Evolutionary conservation across 2,329 filamentous ascomycete species (phyloP), one percentile per base, ranked within the genome.

Genomic region (Colletotrichum sublineola): DNA sequence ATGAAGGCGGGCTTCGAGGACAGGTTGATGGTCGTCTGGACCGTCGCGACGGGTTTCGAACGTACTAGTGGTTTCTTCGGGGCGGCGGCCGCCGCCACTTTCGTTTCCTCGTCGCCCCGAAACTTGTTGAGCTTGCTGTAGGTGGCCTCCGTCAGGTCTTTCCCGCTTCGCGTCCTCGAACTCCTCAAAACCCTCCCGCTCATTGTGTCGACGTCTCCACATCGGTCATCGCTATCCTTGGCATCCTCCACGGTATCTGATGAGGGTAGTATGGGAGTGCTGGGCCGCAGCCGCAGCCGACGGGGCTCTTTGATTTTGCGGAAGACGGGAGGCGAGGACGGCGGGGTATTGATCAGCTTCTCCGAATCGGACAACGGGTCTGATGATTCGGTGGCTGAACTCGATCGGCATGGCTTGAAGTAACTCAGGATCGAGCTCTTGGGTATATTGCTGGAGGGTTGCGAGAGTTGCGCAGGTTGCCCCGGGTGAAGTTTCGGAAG

Each of bases 1-100:
- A 82, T 80, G 71, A 85, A 85, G 1, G 83, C 77, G 3, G 83
- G 81, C 36, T 82, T 79, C 1, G 80, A 78, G 0, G 84, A 84
- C 2, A 86, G 77, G 44, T 85, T 85, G n/a, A 85, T 78, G 1
- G 83, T 85, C 1, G 82, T 85, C 63, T 86, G 84, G 0, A 85
- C 68, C 20, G 76, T 74, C 1, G 79, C 67, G 1, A 74, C 57
- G 9, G 73, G n/a, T 50, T 77, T 80, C 5, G 40, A 52, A 20
- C 56, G 36, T 29, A 40, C 50, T 2, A 63, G 58, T 20, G 60
- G 29, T 48, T 60, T 73, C 12, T 67, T 79, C 24, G 71, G 36
- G 20, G 5, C 9, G 2, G 18, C 4, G 14, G 15, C 5, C 24
- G 18, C 4, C 12, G 15, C 5, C 24, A 14, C 9, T 44, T 71